Conservation (phyloP, 1,284 basidiomycete genomes). For the Rhodotorula sp. region DNA sequence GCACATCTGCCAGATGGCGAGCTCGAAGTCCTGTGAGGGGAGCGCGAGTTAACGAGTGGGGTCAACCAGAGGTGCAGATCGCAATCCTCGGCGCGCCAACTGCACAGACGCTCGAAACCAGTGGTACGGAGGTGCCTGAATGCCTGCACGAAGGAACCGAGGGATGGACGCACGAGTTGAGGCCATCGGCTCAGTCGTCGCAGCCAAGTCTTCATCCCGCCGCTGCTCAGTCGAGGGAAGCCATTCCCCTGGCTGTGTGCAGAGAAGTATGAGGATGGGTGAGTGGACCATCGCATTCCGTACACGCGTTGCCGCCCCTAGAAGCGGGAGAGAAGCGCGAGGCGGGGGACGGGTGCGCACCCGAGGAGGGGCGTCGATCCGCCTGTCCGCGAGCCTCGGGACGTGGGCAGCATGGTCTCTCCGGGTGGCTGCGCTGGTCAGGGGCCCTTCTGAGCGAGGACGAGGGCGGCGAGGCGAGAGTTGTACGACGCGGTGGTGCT, state of each 20-base stretch:
- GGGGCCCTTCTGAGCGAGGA: background rate
- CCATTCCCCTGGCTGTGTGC: conserved; percentile 2
- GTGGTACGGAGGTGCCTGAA: too few species aligned
- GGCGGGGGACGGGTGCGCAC: background rate
- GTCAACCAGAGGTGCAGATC: too few species aligned
- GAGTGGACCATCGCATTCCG: background rate
- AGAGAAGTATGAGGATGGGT: background rate
- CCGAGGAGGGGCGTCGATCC: background rate
- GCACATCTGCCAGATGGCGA: conserved; percentile 89
- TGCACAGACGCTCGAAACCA: too few species aligned
- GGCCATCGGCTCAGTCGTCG: conserved; percentile 34
- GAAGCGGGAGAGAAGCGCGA: background rate
- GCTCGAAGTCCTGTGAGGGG: conserved; percentile 77
- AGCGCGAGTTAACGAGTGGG: too few species aligned
- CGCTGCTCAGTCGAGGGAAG: conserved; percentile 16
- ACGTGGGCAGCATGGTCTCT: conserved; percentile 21
- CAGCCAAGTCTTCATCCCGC: conserved; percentile 34
- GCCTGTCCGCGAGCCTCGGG: background rate
- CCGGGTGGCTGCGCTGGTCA: background rate
- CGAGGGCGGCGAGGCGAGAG: background rate
- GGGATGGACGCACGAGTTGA: conserved; percentile 32
- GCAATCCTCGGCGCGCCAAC: too few species aligned
- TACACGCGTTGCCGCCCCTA: too few species aligned
- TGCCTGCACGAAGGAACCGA: too few species aligned
- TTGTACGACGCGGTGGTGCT: too few species aligned